Evolutionary conservation across 2,329 filamentous ascomycete genomes (phyloP).

Genomic region (Neofusicoccum cordaticola): DNA sequence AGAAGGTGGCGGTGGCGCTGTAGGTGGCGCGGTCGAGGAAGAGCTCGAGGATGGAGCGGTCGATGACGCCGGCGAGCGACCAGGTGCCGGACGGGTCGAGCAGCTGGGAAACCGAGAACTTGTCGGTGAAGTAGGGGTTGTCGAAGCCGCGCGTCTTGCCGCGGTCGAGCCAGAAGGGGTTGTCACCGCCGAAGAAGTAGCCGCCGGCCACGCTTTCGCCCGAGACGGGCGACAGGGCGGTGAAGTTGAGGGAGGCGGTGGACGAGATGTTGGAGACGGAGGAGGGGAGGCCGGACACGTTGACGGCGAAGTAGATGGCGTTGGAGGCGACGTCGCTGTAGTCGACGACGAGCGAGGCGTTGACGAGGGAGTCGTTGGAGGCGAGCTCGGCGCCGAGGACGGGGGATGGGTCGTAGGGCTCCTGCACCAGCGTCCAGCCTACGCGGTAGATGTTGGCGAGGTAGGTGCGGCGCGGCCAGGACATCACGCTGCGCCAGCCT

Average conservation of each 20-base stretch:
- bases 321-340: conserved; percentile 51
- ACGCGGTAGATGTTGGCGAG: conserved; percentile 51
- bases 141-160: conserved; percentile 50
- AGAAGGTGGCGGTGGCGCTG: conserved; percentile 52
- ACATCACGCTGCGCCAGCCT: conserved; percentile 54
- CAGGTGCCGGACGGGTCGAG: conserved; percentile 33
- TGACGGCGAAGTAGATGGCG: conserved; percentile 55
- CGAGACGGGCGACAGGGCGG: conserved; percentile 49
- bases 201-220: conserved; percentile 52
- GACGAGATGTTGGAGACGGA: conserved; percentile 26
- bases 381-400: conserved; percentile 46
- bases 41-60: conserved; percentile 55
- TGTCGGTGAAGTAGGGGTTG: conserved; percentile 56
- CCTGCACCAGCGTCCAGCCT: conserved; percentile 52
- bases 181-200: conserved; percentile 49
- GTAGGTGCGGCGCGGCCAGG: conserved; percentile 51
- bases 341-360: conserved; percentile 50
- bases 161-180: conserved; percentile 52
- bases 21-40: conserved; percentile 54
- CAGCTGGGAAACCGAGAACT: conserved; percentile 42
- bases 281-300: conserved; percentile 46
- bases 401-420: conserved; percentile 49
- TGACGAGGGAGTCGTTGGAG: conserved; percentile 47
- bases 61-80: conserved; percentile 50
- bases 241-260: conserved; percentile 49